Base-by-base conservation (phyloP, 768 basidiomycete genomes). In the Sporobolomyces pararoseus region DNA sequence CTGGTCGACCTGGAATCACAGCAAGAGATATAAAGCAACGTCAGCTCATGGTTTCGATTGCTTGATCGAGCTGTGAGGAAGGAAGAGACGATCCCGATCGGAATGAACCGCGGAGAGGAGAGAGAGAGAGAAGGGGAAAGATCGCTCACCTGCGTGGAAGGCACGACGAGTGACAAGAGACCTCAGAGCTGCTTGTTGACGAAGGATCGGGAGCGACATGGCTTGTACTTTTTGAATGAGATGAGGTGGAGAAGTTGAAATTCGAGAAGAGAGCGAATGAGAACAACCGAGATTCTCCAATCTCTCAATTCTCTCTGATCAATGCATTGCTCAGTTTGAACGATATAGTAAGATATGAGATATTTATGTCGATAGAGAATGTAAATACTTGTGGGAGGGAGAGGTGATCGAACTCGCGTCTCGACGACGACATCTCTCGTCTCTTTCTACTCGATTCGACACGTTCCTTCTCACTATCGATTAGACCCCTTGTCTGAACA, bases 1-100 rank as follows among this genome's bases (percentile, higher is more conserved):
- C 21, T 65, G 69, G 69, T 32, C 69, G 69, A 19, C 52, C 69
- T 70, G 51, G n/a, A n/a, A 16, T 27, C 12, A 23, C 29, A 27
- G 6, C 5, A 13, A 32, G 2, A 23, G 12, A 50, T n/a, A n/a
- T 29, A 42, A 9, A 42, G 17, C 46, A 7, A 27, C 13, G 60
- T 44, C 61, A 54, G 50, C 46, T 37, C 55, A 29, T 53, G 17
- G 31, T 21, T 10, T 42, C 25, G 21, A 34, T 23, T 16, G 53
- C 49, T 39, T 10, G 3, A 29, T 10, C 23, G 3, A 37, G 49
- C 49, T 12, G 42, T 6, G 29, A 25, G 55, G 57, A 6, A 7
- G 55, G 23, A 12, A 23, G 47, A 27, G 16, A 34, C 63, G 62
- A n/a, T n/a, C n/a, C n/a, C n/a, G 25, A 65, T 46, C 59, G 59